Percentiles rank a stretch among this genome's conserved stretches.
Evolutionary conservation across 1,139 yeast species (phyloP).

Genomic region (Schwanniomyces etchellsii): DNA sequence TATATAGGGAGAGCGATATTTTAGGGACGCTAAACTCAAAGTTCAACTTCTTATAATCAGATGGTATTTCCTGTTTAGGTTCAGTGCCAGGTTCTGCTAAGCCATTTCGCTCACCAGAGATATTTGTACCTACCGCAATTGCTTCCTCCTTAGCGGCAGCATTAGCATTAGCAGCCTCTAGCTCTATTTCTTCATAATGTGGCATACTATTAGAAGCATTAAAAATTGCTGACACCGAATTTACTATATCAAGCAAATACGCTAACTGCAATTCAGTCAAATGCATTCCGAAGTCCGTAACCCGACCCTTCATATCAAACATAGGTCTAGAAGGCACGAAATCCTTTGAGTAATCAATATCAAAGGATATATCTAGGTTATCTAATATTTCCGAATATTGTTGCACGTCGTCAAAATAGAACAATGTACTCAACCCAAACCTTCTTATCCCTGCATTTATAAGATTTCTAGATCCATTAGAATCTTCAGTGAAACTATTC

Average conservation of each 20-base stretch:
- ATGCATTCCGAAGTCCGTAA: conserved; percentile 61
- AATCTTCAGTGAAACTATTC: conserved; percentile 45
- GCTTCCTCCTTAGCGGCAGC: conserved; percentile 36
- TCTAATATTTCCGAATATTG: conserved; percentile 67
- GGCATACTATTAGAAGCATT: conserved; percentile 26
- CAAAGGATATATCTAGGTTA: conserved; percentile 60
- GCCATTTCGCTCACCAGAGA: conserved; percentile 3
- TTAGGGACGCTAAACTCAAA: conserved; percentile 56
- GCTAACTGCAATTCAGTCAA: conserved; percentile 75
- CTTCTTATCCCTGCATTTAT: conserved; percentile 68
- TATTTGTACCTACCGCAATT: no score
- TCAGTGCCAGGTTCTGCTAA: not conserved
- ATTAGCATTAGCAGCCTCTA: conserved; percentile 57
- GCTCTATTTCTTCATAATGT: conserved; percentile 46
- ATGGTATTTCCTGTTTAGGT: conserved; percentile 9
- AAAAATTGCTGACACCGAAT: conserved; percentile 56
- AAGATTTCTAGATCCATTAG: conserved; percentile 31
- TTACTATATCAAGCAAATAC: conserved; percentile 51
- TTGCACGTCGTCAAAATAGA: conserved; percentile 40
- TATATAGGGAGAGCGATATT: conserved; percentile 60
- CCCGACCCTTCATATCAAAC: conserved; percentile 49
- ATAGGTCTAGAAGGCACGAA: conserved; percentile 40
- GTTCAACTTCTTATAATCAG: conserved; percentile 36
- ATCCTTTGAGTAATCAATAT: conserved; percentile 51
- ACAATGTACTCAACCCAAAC: conserved; percentile 57